phyloP scores from a whole-genome alignment of 495 filamentous ascomycete species.

The Parmelia sp. region DNA sequence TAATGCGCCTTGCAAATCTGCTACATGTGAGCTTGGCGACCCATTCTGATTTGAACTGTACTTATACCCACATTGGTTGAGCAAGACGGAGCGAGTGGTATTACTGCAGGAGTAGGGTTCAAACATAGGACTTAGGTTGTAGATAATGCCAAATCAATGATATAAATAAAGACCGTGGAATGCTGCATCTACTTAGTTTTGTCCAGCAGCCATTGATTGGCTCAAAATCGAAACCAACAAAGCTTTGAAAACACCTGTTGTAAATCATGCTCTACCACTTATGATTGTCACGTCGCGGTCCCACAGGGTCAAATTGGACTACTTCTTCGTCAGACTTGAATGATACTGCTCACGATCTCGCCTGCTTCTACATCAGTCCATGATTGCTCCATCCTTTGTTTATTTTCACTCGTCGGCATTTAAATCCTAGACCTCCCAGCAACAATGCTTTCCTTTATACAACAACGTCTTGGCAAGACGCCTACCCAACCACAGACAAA shows the following conservation, averaged over 20 bases:
- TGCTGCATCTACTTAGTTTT: constrained; percentile 1
- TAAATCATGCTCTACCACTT: background rate
- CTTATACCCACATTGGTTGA: constrained; percentile 14
- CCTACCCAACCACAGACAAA: constrained; percentile 12
- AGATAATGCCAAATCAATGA: constrained; percentile 3
- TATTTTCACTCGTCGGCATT: background rate
- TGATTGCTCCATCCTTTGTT: constrained; percentile 11
- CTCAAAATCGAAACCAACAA: background rate
- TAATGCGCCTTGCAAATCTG: background rate
- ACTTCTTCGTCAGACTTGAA: background rate
- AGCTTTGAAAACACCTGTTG: constrained; percentile 3
- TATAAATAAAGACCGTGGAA: constrained; percentile 6
- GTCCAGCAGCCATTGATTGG: background rate
- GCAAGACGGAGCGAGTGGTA: background rate
- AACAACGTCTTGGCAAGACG: constrained; percentile 22
- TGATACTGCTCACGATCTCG: background rate
- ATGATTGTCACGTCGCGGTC: background rate
- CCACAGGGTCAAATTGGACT: background rate
- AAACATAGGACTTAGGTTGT: too few relatives aligned
- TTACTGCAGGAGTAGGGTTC: background rate
- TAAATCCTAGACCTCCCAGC: background rate
- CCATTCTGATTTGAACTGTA: background rate
- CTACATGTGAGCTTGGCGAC: background rate
- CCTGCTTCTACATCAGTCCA: background rate
- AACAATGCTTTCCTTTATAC: constrained; percentile 24